These are phyloP conservation scores for Penicillium coprophilum DNA, from an alignment of 495 filamentous ascomycete species.

Conservation along the genomic window DNA sequence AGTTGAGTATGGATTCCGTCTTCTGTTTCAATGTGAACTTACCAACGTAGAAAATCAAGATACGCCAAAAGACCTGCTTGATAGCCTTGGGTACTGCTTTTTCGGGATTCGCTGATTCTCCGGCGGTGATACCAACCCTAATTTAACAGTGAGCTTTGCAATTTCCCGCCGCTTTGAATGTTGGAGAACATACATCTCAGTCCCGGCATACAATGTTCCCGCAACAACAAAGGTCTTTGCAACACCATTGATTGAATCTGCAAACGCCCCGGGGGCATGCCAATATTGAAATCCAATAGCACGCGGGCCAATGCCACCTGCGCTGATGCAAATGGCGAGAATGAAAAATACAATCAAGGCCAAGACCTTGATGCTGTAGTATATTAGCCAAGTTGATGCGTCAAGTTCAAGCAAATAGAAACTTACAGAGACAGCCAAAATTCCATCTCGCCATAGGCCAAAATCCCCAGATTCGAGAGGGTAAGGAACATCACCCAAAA, in stretches of 20 bases:
- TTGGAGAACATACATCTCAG: conserved; percentile 52
- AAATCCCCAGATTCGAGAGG: conserved; percentile 53
- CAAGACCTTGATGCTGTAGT: conserved; percentile 44
- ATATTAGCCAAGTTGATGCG: not conserved
- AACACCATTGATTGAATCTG: conserved; percentile 59
- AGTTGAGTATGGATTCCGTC: not conserved
- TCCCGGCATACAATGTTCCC: conserved; percentile 69
- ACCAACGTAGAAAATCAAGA: conserved; percentile 69
- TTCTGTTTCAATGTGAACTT: conserved; percentile 21
- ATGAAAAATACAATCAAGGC: conserved; percentile 69
- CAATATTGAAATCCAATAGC: conserved; percentile 65
- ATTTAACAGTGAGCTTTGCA: not conserved
- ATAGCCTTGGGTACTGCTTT: conserved; percentile 63
- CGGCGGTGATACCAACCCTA: conserved; percentile 66
- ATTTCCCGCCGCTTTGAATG: too few relatives aligned
- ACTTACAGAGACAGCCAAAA: conserved; percentile 44
- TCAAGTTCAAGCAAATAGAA: not conserved
- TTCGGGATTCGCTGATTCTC: conserved; percentile 62
- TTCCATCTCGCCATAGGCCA: conserved; percentile 66
- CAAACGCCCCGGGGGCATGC: conserved; percentile 68
- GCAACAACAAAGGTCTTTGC: conserved; percentile 62
- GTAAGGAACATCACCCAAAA: conserved; percentile 56
- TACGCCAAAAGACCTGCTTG: conserved; percentile 71
- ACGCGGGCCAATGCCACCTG: conserved; percentile 55
- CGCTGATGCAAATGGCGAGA: conserved; percentile 62